Evolutionary conservation across 306 rosid species (phyloP), one percentile per base, ranked within the genome.

Genomic region (Neltuma alba): DNA sequence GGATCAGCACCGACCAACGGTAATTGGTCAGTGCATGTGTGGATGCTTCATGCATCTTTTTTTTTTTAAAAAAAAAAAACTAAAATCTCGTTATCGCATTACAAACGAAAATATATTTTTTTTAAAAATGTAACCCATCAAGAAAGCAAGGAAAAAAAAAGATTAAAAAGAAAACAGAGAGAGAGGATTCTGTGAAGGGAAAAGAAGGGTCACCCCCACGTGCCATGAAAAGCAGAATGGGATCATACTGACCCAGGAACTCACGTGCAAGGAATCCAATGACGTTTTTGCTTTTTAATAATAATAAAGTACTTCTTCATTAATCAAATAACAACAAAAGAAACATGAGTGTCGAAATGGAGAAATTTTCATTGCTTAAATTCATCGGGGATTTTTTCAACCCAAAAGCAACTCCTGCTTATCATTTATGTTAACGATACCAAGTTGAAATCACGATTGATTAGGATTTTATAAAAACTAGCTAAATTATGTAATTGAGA

Each of bases 221-320:
- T 88, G 86, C 86, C 88, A 83, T 82, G 88, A 81, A 86, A 88
- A 88, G 92, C 87, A 83, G 74, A 87, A 86, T 81, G 83, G 87
- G 54, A 83, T 83, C 78, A 81, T 76, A 79, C 36, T 66, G 76
- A 81, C 74, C 47, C 80, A 84, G 91, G 84, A 91, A 47, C 80
- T 89, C 94, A 93, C 89, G 94, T 93, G 96, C 92, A 93, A 89
- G 54, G 73, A 45, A 68, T 68, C 73, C 73, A 5, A 68, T 14
- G 73, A 2, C 54, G 15, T 38, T 68, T 68, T 18, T n/a, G n/a
- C n/a, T n/a, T 33, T n/a, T 18, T 7, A 20, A 52, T n/a, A n/a
- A n/a, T n/a, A n/a, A 18, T 18, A 33, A 20, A 18, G 6, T 50
- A 50, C 25, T 3, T 7, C 3, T 52, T 12, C 58, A 52, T 52